Evolutionary conservation across 345 rosid species (phyloP), one percentile per base, ranked within the genome.

Genomic region (Eucalyptus sideroxylon): DNA sequence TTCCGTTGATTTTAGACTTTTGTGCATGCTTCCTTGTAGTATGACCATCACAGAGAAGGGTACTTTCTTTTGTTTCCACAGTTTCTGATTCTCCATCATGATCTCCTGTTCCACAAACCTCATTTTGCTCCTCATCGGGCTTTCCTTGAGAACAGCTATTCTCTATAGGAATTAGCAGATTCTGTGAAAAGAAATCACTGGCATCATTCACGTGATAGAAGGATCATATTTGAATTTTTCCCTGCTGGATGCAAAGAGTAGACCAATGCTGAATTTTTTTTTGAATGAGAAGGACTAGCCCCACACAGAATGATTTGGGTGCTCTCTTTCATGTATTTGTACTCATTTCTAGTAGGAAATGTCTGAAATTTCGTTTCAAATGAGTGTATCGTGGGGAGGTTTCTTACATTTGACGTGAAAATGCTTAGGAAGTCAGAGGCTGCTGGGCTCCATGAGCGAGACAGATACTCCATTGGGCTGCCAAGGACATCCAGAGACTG

Each of bases 401-500:
- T 40, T 50, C 89, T 59, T 85, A 90, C 91, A 90, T 87, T 90
- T 87, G 89, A 87, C 6, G 87, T 81, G 89, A 90, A 90, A 51
- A 82, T 80, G 50, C 82, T 69, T 56, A 90, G 89, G 91, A 87
- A 90, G 87, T 87, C 81, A 19, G 89, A 90, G 50, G 91, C 87
- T 21, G 82, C 91, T 77, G 91, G 91, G 81, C 91, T 90, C 91
- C 91, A 90, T 82, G 91, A 90, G 16, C 82, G 91, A 50, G 91
- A 87, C 89, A 90, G 81, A 65, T 90, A 90, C 87, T 87, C 91
- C 91, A 90, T 87, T 81, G 91, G 91, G 56, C 91, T 90, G 65
- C 87, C 87, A 23, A 80, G 87, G 81, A 87, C 50, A 83, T 87
- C 89, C 62, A 86, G 40, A 34, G 45, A 56, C 55, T 62, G 87